These are phyloP conservation scores for Cucumis cinereus DNA, from an alignment of 306 rosid genomes.

Conservation along the genomic window DNA sequence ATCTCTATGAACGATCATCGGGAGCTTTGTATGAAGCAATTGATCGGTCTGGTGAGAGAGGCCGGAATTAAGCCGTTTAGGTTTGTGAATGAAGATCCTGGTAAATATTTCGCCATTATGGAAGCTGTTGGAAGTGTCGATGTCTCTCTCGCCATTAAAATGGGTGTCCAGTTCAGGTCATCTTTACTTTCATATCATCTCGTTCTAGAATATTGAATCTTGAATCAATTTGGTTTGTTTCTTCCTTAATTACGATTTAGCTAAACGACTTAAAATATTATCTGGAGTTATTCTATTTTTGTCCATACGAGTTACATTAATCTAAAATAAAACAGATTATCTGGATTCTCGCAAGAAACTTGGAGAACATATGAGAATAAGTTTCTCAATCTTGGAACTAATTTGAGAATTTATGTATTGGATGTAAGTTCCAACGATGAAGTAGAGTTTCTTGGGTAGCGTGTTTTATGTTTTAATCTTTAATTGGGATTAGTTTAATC, in stretches of 20 bases:
- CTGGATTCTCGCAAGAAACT: too few relatives aligned
- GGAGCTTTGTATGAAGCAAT: constrained; percentile 70
- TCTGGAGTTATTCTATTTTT: not conserved
- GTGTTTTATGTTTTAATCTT: too few relatives aligned
- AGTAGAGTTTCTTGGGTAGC: too few relatives aligned
- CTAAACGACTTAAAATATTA: too few relatives aligned
- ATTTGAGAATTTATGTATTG: too few relatives aligned
- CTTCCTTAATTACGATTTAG: not conserved
- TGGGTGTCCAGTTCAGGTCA: constrained; percentile 92
- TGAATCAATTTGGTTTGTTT: not conserved
- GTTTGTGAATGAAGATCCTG: constrained; percentile 48
- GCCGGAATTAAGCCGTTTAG: constrained; percentile 58
- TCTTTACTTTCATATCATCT: not conserved
- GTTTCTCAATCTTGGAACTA: too few relatives aligned
- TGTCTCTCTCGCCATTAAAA: constrained; percentile 80
- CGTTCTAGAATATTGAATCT: not conserved
- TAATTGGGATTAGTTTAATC: too few relatives aligned
- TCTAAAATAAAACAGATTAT: too few relatives aligned
- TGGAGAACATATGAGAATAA: too few relatives aligned
- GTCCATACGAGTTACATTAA: not conserved
- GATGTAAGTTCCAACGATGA: too few relatives aligned
- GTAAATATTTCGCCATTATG: constrained; percentile 51
- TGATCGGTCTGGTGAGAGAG: constrained; percentile 55
- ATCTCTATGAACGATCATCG: constrained; percentile 63
- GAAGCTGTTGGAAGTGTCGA: constrained; percentile 84